Evolutionary conservation across 495 filamentous ascomycete species (phyloP).

Genomic region (Clavariopsis aquatica): DNA sequence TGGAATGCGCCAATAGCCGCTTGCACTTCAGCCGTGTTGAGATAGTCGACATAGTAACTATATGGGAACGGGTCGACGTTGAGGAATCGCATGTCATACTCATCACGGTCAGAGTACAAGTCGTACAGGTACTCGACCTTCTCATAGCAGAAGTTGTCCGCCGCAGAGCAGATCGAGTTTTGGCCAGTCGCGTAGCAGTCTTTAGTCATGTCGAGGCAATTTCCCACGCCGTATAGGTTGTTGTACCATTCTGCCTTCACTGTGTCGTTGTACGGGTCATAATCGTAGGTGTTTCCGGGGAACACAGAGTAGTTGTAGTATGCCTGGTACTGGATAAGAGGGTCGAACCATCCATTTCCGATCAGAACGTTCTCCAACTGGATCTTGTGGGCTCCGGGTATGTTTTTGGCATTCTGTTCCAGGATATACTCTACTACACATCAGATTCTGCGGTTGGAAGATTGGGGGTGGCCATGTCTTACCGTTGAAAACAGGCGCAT

Average conservation of each 20-base stretch:
- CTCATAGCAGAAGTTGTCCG: slow-evolving; percentile 57
- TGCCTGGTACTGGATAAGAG: slow-evolving; percentile 60
- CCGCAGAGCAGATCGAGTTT: slow-evolving; percentile 53
- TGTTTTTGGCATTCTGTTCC: slow-evolving; percentile 61
- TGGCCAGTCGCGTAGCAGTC: slow-evolving; percentile 51
- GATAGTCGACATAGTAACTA: slow-evolving; percentile 58
- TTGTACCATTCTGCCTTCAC: slow-evolving; percentile 54
- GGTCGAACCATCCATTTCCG: slow-evolving; percentile 61
- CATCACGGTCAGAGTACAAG: slow-evolving; percentile 54
- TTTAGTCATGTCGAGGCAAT: slow-evolving; percentile 61
- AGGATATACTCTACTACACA: slow-evolving; percentile 55
- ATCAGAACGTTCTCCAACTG: slow-evolving; percentile 60
- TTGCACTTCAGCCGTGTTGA: slow-evolving; percentile 59
- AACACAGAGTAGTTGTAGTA: slow-evolving; percentile 64
- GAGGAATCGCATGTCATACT: slow-evolving; percentile 63
- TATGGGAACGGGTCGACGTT: slow-evolving; percentile 63
- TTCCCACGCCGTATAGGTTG: slow-evolving; percentile 61
- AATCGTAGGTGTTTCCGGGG: slow-evolving; percentile 63
- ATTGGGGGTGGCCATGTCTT: slow-evolving; percentile 59
- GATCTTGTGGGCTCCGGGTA: slow-evolving; percentile 53
- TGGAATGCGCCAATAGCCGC: slow-evolving; percentile 60
- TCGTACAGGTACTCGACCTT: slow-evolving; percentile 59
- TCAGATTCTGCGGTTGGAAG: slow-evolving; percentile 37
- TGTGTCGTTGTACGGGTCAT: slow-evolving; percentile 40
- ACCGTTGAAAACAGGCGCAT: slow-evolving; percentile 57